phyloP scores from a whole-genome alignment of 2,329 filamentous ascomycete species.

The Verticillium klebahnii region DNA sequence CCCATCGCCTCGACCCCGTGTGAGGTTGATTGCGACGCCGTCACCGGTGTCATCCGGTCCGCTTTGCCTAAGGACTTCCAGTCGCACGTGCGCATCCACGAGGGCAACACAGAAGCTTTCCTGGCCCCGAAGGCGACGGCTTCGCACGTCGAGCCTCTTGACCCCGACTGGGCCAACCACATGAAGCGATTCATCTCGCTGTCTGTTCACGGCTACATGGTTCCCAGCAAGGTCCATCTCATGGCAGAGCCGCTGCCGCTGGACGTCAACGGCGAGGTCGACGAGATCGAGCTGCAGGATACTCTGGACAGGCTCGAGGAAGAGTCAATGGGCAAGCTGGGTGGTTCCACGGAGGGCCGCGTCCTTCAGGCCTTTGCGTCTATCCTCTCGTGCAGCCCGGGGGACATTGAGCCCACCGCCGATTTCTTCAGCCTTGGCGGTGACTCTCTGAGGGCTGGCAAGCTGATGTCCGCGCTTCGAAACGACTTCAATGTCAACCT shows the following conservation, averaged over 20 bases:
- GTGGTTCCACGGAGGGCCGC: constrained; percentile 25
- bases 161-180: constrained; percentile 5
- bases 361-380: constrained; percentile 40
- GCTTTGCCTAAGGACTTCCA: constrained; percentile 12
- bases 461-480: constrained; percentile 45
- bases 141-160: neutral
- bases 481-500: constrained; percentile 42
- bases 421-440: constrained; percentile 51
- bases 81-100: constrained; percentile 9
- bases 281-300: constrained; percentile 28
- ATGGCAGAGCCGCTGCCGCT: constrained; percentile 29
- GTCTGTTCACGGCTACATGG: constrained; percentile 26
- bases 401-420: constrained; percentile 32
- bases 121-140: constrained; percentile 14
- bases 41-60: constrained; percentile 19
- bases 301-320: constrained; percentile 20
- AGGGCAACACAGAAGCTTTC: constrained; percentile 14
- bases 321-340: constrained; percentile 10
- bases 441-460: constrained; percentile 49
- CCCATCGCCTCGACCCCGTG: constrained; percentile 32
- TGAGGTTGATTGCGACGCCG: constrained; percentile 20
- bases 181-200: constrained; percentile 11
- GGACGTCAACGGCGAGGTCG: constrained; percentile 23
- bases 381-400: constrained; percentile 33
- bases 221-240: constrained; percentile 30